Conservation (phyloP, 768 basidiomycete species). For the Hygrophorus russula region DNA sequence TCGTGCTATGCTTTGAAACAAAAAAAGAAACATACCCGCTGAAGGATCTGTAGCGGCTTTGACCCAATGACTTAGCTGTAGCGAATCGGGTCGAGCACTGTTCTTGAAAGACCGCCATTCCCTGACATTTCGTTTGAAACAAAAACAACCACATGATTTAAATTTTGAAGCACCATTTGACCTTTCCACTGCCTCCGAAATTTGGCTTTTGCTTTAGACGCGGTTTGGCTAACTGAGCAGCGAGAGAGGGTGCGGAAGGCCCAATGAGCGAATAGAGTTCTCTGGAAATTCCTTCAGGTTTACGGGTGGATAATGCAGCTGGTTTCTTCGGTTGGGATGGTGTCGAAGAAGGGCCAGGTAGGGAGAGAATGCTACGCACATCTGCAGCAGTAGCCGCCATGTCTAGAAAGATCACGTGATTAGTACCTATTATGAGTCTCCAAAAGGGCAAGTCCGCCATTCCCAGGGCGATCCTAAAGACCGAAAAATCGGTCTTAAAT, state of each 20-base stretch:
- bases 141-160: background rate
- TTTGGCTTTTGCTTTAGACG: conserved; percentile 82
- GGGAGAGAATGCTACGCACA: conserved; percentile 72
- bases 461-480: too few relatives aligned
- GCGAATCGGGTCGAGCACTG: conserved; percentile 48
- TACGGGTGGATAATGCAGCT: conserved; percentile 31
- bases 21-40: conserved; percentile 31
- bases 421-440: too few relatives aligned
- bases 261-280: conserved; percentile 94
- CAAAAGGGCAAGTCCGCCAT: too few relatives aligned
- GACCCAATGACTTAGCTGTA: conserved; percentile 79
- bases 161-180: conserved; percentile 50
- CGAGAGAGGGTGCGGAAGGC: conserved; percentile 80
- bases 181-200: conserved; percentile 46
- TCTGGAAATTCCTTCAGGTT: conserved; percentile 85
- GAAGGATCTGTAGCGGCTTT: conserved; percentile 47
- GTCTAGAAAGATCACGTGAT: conserved; percentile 6
- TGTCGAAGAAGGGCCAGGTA: conserved; percentile 34
- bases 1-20: background rate
- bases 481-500: too few relatives aligned
- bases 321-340: conserved; percentile 40
- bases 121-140: conserved; percentile 32
- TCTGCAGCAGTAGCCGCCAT: conserved; percentile 73
- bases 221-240: conserved; percentile 68
- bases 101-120: conserved; percentile 69